Percentiles rank a stretch among this genome's conserved stretches.
Evolutionary conservation across 495 filamentous ascomycete genomes (phyloP).

Genomic region (Collariella sp.): DNA sequence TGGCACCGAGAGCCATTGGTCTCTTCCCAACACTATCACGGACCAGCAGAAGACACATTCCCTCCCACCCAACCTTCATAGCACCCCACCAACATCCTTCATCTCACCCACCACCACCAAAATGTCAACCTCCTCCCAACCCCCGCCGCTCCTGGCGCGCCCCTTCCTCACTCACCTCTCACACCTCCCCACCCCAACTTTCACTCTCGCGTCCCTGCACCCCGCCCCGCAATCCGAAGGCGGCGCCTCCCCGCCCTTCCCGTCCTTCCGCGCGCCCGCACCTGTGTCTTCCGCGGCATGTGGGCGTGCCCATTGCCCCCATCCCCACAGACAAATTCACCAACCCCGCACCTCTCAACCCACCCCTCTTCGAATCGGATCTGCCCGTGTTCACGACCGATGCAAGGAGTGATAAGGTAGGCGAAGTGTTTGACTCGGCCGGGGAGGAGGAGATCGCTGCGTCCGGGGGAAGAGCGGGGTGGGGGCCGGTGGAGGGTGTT

Average conservation of each 20-base stretch:
- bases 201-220: slow-evolving; percentile 62
- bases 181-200: slow-evolving; percentile 53
- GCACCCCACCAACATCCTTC: not conserved
- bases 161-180: slow-evolving; percentile 57
- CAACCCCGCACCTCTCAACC: slow-evolving; percentile 55
- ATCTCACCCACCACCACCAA: not conserved
- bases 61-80: not conserved
- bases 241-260: not conserved
- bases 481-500: slow-evolving; percentile 71
- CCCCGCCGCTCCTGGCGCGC: slow-evolving; percentile 53
- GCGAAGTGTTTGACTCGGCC: slow-evolving; percentile 50
- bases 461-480: slow-evolving; percentile 33
- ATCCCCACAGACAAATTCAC: slow-evolving; percentile 43
- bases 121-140: slow-evolving; percentile 5
- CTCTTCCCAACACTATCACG: too few species aligned
- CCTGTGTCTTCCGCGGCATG: slow-evolving; percentile 70
- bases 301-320: slow-evolving; percentile 55
- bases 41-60: too few species aligned
- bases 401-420: slow-evolving; percentile 71
- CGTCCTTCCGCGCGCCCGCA: slow-evolving; percentile 31
- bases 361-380: slow-evolving; percentile 60
- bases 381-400: slow-evolving; percentile 80
- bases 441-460: slow-evolving; percentile 20
- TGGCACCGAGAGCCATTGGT: not conserved
- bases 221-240: slow-evolving; percentile 20